Percentiles rank a stretch among this genome's conserved stretches.
phyloP scores from a whole-genome alignment of 2,329 filamentous ascomycete genomes.

The Zalaria obscura region DNA sequence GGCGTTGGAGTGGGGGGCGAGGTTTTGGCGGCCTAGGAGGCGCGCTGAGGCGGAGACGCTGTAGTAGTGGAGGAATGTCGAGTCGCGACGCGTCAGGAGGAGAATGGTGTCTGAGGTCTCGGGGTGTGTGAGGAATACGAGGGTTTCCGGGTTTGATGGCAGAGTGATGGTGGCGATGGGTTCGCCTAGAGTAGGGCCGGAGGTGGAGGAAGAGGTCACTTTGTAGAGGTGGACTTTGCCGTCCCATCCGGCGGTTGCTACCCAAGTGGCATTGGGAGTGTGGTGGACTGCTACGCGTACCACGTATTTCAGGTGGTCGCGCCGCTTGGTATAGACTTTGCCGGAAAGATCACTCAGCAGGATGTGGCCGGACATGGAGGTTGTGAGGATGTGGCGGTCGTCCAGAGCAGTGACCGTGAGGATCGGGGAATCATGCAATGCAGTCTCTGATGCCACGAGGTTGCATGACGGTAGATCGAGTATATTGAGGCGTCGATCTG shows the following conservation, averaged over 20 bases:
- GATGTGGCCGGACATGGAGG: conserved; percentile 46
- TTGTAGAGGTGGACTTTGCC: conserved; percentile 39
- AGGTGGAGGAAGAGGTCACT: conserved; percentile 8
- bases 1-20: conserved; percentile 47
- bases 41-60: conserved; percentile 19
- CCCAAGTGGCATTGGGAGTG: conserved; percentile 16
- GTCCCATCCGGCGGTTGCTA: conserved; percentile 50
- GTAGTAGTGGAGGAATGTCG: conserved; percentile 45
- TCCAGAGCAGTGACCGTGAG: conserved; percentile 34
- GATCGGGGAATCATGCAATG: conserved; percentile 37
- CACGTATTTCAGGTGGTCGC: conserved; percentile 45
- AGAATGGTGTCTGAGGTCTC: conserved; percentile 34
- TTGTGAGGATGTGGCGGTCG: conserved; percentile 33
- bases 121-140: conserved; percentile 38
- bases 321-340: conserved; percentile 31
- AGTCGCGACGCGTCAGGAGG: conserved; percentile 41
- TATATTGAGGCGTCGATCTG: conserved; percentile 35
- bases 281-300: conserved; percentile 35
- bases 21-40: conserved; percentile 42
- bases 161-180: conserved; percentile 29
- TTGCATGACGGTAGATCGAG: conserved; percentile 22
- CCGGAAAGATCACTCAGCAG: conserved; percentile 30
- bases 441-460: conserved; percentile 21
- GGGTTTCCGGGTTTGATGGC: conserved; percentile 42
- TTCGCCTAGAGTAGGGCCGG: conserved; percentile 18